Evolutionary conservation across 2,329 filamentous ascomycete genomes (phyloP).

Genomic region (Curvularia lunata): DNA sequence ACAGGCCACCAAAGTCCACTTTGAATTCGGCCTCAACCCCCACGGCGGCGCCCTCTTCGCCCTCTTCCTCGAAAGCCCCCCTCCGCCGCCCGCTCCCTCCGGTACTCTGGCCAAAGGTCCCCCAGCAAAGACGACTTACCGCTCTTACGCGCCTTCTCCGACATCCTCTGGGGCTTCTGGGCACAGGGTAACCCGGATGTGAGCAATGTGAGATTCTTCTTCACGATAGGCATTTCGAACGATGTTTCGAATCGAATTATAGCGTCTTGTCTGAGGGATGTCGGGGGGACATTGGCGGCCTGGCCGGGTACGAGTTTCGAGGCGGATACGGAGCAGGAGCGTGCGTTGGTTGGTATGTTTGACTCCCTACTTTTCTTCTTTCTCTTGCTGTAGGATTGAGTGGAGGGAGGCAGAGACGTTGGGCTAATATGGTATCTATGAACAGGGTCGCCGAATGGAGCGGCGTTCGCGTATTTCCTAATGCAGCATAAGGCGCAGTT

Average conservation of each 20-base stretch:
- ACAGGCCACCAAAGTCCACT: constrained; percentile 25
- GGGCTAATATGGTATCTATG: no score
- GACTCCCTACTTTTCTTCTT: not conserved
- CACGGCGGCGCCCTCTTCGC: constrained; percentile 21
- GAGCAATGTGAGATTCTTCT: constrained; percentile 26
- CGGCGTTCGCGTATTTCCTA: constrained; percentile 31
- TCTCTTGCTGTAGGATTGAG: no score
- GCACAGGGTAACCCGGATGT: constrained; percentile 16
- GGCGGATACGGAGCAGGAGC: constrained; percentile 20
- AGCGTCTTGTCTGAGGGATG: constrained; percentile 17
- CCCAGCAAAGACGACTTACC: constrained; percentile 19
- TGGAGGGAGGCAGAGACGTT: no score
- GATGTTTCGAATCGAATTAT: constrained; percentile 25
- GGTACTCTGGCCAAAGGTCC: constrained; percentile 10
- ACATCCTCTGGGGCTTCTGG: constrained; percentile 34
- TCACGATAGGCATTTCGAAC: constrained; percentile 28
- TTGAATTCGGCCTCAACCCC: constrained; percentile 22
- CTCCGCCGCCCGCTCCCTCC: constrained; percentile 13
- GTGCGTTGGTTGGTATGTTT: constrained; percentile 23
- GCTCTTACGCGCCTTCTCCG: constrained; percentile 19
- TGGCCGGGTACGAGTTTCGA: constrained; percentile 30
- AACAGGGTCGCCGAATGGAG: constrained; percentile 27
- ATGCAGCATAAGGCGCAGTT: constrained; percentile 29
- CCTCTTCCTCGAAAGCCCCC: constrained; percentile 22
- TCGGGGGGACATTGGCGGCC: constrained; percentile 2